phyloP scores from a whole-genome alignment of 495 filamentous ascomycete species.

The Talaromyces trachyspermus region DNA sequence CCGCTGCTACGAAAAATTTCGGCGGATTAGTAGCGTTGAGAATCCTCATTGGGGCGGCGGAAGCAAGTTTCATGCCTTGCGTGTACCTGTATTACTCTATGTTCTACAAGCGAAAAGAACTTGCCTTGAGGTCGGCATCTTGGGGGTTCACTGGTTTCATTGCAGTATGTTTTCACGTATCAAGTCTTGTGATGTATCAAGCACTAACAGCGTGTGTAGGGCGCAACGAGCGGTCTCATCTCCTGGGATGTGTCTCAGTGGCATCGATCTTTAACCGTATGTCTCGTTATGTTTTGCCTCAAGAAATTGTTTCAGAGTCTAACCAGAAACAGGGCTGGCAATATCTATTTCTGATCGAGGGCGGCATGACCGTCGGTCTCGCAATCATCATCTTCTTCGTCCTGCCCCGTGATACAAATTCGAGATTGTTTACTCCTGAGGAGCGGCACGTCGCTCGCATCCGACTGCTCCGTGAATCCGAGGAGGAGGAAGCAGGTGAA shows the following conservation, averaged over 20 bases:
- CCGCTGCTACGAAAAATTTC: slow-evolving; percentile 3
- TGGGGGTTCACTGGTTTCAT: slow-evolving; percentile 6
- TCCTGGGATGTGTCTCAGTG: slow-evolving; percentile 6
- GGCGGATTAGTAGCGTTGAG: neutral
- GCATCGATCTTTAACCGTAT: slow-evolving; percentile 2
- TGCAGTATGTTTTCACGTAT: neutral
- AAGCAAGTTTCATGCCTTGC: slow-evolving; percentile 5
- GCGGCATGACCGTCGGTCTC: slow-evolving; percentile 32
- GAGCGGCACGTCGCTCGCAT: slow-evolving; percentile 27
- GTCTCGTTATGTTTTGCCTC: neutral
- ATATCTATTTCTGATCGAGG: slow-evolving; percentile 34
- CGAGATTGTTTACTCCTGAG: slow-evolving; percentile 25
- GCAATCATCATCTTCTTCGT: slow-evolving; percentile 31
- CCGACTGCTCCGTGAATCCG: slow-evolving; percentile 18
- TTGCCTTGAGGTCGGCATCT: slow-evolving; percentile 4
- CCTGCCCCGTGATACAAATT: slow-evolving; percentile 30
- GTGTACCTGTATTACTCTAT: slow-evolving; percentile 6
- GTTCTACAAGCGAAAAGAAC: slow-evolving; percentile 4
- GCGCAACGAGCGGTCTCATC: slow-evolving; percentile 3
- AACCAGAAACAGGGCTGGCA: slow-evolving; percentile 15
- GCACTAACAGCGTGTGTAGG: neutral
- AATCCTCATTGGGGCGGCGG: neutral
- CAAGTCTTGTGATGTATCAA: neutral
- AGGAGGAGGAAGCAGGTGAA: neutral
- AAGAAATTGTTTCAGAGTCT: neutral